A percentile compares a stretch with the other conserved stretches of the same genome.
These are phyloP conservation scores for Cryphonectria carpinicola DNA, from an alignment of 2,329 filamentous ascomycete species.

Conservation along the genomic window DNA sequence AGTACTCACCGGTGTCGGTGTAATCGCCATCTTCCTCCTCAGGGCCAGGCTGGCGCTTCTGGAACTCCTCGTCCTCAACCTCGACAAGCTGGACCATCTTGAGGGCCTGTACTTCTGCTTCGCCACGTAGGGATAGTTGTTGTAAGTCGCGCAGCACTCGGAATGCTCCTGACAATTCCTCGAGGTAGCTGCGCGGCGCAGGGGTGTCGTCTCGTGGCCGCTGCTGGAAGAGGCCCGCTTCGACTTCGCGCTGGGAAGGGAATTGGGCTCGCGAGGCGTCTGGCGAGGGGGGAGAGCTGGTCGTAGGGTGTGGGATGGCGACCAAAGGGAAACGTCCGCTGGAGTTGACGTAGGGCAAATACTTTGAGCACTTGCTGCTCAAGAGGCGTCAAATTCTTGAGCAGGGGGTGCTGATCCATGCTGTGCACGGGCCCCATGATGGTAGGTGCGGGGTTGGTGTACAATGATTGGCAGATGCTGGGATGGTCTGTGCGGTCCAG, in stretches of 20 bases:
- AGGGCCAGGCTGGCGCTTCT: constrained; percentile 67
- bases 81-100: constrained; percentile 96
- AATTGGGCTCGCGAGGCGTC: constrained; percentile 3
- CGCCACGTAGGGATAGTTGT: not conserved
- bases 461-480: not conserved
- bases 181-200: not conserved
- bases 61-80: constrained; percentile 95
- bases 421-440: not conserved
- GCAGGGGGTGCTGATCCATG: constrained; percentile 9
- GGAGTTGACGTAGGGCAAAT: constrained; percentile 10
- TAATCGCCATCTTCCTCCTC: constrained; percentile 90
- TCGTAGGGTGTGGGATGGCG: not conserved
- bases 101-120: constrained; percentile 31
- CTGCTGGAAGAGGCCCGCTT: not conserved
- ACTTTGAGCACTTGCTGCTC: not conserved
- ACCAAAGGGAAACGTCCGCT: not conserved
- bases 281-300: not conserved
- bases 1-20: constrained; percentile 79
- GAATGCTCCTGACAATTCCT: not conserved
- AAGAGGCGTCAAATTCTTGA: constrained; percentile 21
- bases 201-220: not conserved
- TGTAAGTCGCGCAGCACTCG: not conserved
- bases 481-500: not conserved
- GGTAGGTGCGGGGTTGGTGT: not conserved
- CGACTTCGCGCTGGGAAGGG: constrained; percentile 1